Evolutionary conservation across 2,329 filamentous ascomycete genomes (phyloP).

Genomic region (Zelopaecilomyces penicillatus): DNA sequence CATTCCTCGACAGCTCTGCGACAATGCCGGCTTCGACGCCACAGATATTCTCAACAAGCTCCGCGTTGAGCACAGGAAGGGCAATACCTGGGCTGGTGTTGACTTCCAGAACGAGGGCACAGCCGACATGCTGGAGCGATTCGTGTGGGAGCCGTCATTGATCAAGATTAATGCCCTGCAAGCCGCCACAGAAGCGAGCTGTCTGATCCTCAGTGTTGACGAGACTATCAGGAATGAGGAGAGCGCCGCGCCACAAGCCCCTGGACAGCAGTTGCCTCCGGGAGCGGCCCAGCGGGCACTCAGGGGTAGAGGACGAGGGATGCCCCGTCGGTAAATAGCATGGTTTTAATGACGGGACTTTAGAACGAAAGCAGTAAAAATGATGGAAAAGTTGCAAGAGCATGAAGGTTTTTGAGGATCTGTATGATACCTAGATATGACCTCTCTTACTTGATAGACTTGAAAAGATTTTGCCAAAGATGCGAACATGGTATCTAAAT

Average conservation of each 20-base stretch:
- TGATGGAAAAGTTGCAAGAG: constrained; percentile 7
- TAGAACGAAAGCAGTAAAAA: neutral
- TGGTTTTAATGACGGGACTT: constrained; percentile 1
- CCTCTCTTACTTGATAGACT: constrained; percentile 13
- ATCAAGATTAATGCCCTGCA: constrained; percentile 97
- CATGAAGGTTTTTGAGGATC: constrained; percentile 21
- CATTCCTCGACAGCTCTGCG: constrained; percentile 92
- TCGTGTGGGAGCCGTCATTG: constrained; percentile 94
- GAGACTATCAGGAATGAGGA: constrained; percentile 99
- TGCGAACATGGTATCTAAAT: neutral
- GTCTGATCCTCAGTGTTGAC: constrained; percentile 90
- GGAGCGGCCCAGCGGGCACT: constrained; percentile 85
- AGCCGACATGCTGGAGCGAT: constrained; percentile 86
- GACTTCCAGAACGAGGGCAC: constrained; percentile 92
- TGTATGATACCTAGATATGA: constrained; percentile 28
- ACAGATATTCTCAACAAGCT: constrained; percentile 96
- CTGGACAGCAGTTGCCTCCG: constrained; percentile 63
- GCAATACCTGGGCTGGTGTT: constrained; percentile 88
- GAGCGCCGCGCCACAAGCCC: constrained; percentile 74
- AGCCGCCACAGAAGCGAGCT: constrained; percentile 89
- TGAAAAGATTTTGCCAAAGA: constrained; percentile 1
- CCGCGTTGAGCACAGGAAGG: constrained; percentile 91
- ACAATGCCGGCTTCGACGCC: constrained; percentile 96
- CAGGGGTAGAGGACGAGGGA: constrained; percentile 73
- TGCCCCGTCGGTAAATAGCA: constrained; percentile 65